Evolutionary conservation across 139 green algal genomes (phyloP).

Genomic region (Picocystis salinarum): DNA sequence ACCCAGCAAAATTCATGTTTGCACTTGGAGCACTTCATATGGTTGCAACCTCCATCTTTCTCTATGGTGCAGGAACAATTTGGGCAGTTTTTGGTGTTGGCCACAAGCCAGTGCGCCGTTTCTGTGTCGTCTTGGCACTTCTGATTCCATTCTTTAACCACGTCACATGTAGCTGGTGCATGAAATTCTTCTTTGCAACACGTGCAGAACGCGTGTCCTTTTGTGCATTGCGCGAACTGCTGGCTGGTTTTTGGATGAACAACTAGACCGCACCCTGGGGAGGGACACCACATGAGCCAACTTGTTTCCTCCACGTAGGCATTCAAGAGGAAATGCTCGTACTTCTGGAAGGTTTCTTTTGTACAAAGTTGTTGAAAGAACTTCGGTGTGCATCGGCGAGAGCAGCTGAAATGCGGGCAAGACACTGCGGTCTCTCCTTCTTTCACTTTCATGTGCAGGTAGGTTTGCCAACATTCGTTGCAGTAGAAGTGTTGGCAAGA

Average conservation of each 20-base stretch:
- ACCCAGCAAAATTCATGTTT: conserved; percentile 35
- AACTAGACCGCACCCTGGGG: conserved; percentile 6
- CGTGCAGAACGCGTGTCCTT: conserved; percentile 7
- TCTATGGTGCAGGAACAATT: conserved; percentile 12
- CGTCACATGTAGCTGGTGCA: conserved; percentile 6
- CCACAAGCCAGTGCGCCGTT: conserved; percentile 7
- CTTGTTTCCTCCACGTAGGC: conserved; percentile 6
- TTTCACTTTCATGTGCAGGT: conserved; percentile 8
- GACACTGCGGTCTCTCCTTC: conserved; percentile 6
- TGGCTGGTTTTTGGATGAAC: background rate
- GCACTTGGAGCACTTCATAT: conserved; percentile 31
- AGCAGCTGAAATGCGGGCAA: conserved; percentile 5
- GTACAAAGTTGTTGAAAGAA: conserved; percentile 5
- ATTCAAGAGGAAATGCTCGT: conserved; percentile 4
- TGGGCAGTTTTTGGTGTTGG: conserved; percentile 12
- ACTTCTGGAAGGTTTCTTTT: conserved; percentile 4
- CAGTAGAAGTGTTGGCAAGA: conserved; percentile 9
- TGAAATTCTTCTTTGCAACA: conserved; percentile 4
- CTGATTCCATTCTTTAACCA: conserved; percentile 11
- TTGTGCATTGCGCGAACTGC: conserved; percentile 3
- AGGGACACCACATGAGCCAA: conserved; percentile 7
- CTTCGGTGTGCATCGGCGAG: background rate
- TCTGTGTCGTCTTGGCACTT: conserved; percentile 14
- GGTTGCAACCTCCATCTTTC: conserved; percentile 29
- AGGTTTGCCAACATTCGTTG: conserved; percentile 7